phyloP scores from a whole-genome alignment of 805 yeast genomes.

The Yamadazyma endophytica region DNA sequence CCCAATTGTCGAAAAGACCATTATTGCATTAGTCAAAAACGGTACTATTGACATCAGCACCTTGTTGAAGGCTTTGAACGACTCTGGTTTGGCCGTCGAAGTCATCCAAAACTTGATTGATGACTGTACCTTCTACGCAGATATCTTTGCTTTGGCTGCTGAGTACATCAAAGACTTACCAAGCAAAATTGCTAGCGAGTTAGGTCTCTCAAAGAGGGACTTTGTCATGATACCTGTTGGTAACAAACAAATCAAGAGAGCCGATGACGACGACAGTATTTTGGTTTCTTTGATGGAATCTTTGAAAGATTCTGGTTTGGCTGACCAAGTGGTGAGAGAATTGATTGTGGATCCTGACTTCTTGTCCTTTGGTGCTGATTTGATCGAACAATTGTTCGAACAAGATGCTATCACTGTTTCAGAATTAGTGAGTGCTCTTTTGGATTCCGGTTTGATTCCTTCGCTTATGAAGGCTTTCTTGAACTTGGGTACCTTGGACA shows the following conservation, averaged over 20 bases:
- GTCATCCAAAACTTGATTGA: conserved; percentile 32
- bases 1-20: conserved; percentile 23
- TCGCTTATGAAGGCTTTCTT: conserved; percentile 35
- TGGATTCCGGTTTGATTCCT: conserved; percentile 35
- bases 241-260: background rate
- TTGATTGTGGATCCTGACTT: conserved; percentile 35
- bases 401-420: conserved; percentile 23
- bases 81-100: conserved; percentile 37
- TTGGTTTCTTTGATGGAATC: conserved; percentile 39
- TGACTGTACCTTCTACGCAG: conserved; percentile 37
- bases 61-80: conserved; percentile 35
- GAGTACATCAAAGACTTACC: conserved; percentile 27
- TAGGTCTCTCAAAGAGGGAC: conserved; percentile 23
- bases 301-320: conserved; percentile 40
- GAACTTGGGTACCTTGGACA: conserved; percentile 32
- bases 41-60: conserved; percentile 31
- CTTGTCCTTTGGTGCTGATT: conserved; percentile 35
- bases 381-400: conserved; percentile 27
- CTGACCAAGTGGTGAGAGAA: conserved; percentile 30
- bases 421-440: conserved; percentile 24
- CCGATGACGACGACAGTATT: conserved; percentile 6
- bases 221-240: conserved; percentile 6
- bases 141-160: conserved; percentile 34
- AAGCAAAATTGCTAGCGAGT: conserved; percentile 17
- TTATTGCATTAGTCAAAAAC: conserved; percentile 25